These are phyloP conservation scores for Aureoboletus auriporus DNA, from an alignment of 768 basidiomycete species.

Conservation along the genomic window DNA sequence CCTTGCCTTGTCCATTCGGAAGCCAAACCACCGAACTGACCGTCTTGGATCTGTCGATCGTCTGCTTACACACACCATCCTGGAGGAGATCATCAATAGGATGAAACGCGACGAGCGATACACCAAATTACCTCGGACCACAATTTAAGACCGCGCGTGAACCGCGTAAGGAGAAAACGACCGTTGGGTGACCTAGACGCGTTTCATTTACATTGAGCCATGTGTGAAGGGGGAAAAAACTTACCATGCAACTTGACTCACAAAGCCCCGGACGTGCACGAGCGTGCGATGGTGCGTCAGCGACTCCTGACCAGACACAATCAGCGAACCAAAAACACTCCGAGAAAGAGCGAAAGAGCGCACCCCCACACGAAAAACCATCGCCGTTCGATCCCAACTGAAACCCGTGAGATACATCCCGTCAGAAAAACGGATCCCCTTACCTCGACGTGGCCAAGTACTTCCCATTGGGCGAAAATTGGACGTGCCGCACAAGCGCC, in stretches of 20 bases:
- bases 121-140: conserved; percentile 42
- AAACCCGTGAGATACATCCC: not conserved
- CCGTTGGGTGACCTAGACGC: conserved; percentile 44
- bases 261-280: conserved; percentile 48
- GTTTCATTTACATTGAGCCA: not conserved
- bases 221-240: not conserved
- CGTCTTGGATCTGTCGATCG: conserved; percentile 41
- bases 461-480: conserved; percentile 54
- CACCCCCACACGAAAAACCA: conserved; percentile 45
- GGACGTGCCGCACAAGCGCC: conserved; percentile 50
- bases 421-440: not conserved
- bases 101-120: no score
- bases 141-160: conserved; percentile 44
- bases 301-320: conserved; percentile 30
- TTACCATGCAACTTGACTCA: conserved; percentile 52
- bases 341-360: not conserved
- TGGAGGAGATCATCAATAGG: conserved; percentile 9
- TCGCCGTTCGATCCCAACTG: conserved; percentile 49
- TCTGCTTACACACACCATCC: conserved; percentile 48
- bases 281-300: conserved; percentile 42
- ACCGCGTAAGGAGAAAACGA: conserved; percentile 41
- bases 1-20: conserved; percentile 41
- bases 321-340: not conserved
- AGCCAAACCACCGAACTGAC: conserved; percentile 50
- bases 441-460: conserved; percentile 53